Percentiles rank a stretch among this genome's conserved stretches.
Conservation (phyloP, 345 rosid genomes). For the Sisymbrium irio region DNA sequence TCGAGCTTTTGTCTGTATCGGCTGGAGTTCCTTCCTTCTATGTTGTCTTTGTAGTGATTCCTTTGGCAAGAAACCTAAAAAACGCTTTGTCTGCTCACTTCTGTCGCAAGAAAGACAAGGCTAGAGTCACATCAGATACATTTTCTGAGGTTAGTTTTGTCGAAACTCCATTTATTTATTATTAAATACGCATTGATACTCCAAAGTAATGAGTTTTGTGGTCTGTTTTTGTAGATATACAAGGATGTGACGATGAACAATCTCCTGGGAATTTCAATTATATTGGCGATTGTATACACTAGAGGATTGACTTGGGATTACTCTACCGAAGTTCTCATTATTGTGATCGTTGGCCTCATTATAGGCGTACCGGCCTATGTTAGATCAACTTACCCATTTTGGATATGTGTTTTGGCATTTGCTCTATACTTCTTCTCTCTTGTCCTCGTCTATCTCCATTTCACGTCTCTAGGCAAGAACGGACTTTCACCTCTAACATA, state of each 20-base stretch:
- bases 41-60: slow-evolving; percentile 22
- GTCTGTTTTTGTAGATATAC: slow-evolving; percentile 14
- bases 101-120: slow-evolving; percentile 22
- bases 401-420: slow-evolving; percentile 34
- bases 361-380: slow-evolving; percentile 32
- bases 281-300: slow-evolving; percentile 30
- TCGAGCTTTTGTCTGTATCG: slow-evolving; percentile 15
- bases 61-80: slow-evolving; percentile 29
- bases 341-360: slow-evolving; percentile 24
- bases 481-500: not conserved
- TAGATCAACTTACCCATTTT: slow-evolving; percentile 31
- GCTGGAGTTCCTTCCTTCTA: slow-evolving; percentile 37
- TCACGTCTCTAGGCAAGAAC: slow-evolving; percentile 3
- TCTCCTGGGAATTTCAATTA: slow-evolving; percentile 20
- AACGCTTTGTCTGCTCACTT: slow-evolving; percentile 29
- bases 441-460: slow-evolving; percentile 24
- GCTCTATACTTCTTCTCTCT: slow-evolving; percentile 27
- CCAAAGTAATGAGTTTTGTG: not conserved
- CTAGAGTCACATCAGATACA: slow-evolving; percentile 25
- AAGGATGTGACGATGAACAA: slow-evolving; percentile 33
- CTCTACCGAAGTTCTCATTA: slow-evolving; percentile 23
- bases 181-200: not conserved
- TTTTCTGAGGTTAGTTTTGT: slow-evolving; percentile 27
- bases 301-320: slow-evolving; percentile 31
- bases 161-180: not conserved